These are phyloP conservation scores for Candida chilensis DNA, from an alignment of 805 yeast genomes.

Conservation along the genomic window DNA sequence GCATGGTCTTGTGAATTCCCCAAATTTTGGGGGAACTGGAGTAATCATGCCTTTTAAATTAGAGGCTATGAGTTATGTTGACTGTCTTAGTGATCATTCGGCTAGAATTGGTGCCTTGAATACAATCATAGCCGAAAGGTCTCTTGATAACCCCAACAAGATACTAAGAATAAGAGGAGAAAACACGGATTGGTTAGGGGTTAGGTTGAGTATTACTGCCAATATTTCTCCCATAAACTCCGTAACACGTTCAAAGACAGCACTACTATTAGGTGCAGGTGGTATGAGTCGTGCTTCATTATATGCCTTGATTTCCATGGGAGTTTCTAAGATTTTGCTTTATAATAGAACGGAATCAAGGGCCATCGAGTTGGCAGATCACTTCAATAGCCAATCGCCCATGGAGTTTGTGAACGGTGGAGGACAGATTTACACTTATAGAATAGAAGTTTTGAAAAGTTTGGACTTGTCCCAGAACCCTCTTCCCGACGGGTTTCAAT, in stretches of 20 bases:
- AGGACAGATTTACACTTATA: neutral
- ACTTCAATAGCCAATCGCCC: conserved; percentile 5
- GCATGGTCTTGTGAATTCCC: conserved; percentile 3
- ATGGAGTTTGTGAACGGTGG: conserved; percentile 1
- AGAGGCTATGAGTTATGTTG: conserved; percentile 6
- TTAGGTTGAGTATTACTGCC: conserved; percentile 4
- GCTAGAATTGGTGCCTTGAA: conserved; percentile 7
- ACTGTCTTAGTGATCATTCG: conserved; percentile 7
- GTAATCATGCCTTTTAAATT: conserved; percentile 7
- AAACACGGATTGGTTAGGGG: conserved; percentile 10
- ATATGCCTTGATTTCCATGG: conserved; percentile 8
- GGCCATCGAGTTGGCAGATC: conserved; percentile 4
- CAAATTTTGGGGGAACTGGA: conserved; percentile 9
- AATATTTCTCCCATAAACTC: conserved; percentile 9
- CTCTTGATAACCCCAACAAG: conserved; percentile 4
- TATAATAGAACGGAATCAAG: conserved; percentile 5
- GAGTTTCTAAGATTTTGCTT: conserved; percentile 6
- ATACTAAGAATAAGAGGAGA: conserved; percentile 6
- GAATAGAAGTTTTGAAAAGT: conserved; percentile 2
- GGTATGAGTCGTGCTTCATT: conserved; percentile 9
- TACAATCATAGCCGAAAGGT: conserved; percentile 6
- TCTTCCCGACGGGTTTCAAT: neutral
- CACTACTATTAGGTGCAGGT: conserved; percentile 9
- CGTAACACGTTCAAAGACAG: conserved; percentile 6
- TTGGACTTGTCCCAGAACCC: neutral